Conservation (phyloP, 2,329 filamentous ascomycete species). For the Trichoderma sp. region DNA sequence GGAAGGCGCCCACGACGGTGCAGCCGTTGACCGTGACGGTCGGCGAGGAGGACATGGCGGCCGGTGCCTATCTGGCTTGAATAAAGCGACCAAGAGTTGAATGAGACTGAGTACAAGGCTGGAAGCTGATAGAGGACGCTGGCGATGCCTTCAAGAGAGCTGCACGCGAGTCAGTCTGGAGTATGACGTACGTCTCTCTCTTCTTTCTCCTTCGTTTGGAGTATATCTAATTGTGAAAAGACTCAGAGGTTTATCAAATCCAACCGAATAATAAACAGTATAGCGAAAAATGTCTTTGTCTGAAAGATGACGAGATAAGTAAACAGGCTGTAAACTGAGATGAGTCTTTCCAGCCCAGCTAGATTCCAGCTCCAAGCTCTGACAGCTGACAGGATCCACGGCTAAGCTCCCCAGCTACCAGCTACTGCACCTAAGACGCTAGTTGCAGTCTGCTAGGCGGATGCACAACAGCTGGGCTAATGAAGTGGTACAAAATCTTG, state of each 20-base stretch:
- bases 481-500: background rate
- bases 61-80: background rate
- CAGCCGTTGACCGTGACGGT: constrained; percentile 34
- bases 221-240: background rate
- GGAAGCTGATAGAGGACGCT: background rate
- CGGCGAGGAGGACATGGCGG: constrained; percentile 18
- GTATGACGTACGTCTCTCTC: background rate
- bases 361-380: background rate
- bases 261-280: background rate
- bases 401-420: background rate
- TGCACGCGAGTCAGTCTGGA: background rate
- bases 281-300: background rate
- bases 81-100: no score
- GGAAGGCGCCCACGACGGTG: constrained; percentile 34
- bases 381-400: background rate
- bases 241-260: background rate
- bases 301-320: background rate
- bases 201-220: background rate
- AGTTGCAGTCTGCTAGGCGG: background rate
- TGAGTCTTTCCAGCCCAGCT: background rate
- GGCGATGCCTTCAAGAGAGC: background rate
- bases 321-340: background rate
- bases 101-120: no score
- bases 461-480: background rate
- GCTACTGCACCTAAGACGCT: background rate